These are phyloP conservation scores for Curvularia sp. DNA, from an alignment of 2,329 filamentous ascomycete species.

Conservation along the genomic window DNA sequence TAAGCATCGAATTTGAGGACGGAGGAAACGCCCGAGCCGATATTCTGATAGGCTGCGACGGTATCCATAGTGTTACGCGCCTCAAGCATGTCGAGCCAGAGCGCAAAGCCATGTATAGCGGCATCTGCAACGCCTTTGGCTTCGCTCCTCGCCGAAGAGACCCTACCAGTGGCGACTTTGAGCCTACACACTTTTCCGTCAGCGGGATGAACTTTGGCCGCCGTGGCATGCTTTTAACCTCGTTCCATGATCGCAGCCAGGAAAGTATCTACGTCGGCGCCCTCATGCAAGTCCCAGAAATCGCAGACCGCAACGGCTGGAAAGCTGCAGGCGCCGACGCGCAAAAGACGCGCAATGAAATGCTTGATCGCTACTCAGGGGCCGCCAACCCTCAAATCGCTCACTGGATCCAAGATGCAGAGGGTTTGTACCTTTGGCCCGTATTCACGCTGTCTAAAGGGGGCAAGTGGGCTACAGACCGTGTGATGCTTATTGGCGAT, in stretches of 20 bases:
- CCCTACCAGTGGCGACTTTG: conserved; percentile 25
- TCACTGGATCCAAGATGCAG: conserved; percentile 52
- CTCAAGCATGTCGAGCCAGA: conserved; percentile 56
- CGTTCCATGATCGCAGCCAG: conserved; percentile 48
- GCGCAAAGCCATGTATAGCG: conserved; percentile 53
- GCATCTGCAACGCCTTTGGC: conserved; percentile 57
- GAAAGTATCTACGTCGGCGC: conserved; percentile 55
- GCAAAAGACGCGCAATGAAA: conserved; percentile 52
- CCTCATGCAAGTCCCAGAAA: conserved; percentile 55
- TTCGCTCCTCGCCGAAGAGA: conserved; percentile 50
- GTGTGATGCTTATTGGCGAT: conserved; percentile 56
- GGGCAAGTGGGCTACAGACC: conserved; percentile 56
- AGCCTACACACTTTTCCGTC: conserved; percentile 49
- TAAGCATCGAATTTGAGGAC: conserved; percentile 57
- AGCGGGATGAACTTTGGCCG: conserved; percentile 57
- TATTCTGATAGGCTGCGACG: conserved; percentile 63
- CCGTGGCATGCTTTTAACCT: conserved; percentile 55
- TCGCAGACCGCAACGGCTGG: conserved; percentile 55
- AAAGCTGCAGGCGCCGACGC: conserved; percentile 55
- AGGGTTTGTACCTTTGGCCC: conserved; percentile 57
- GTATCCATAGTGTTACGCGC: conserved; percentile 57
- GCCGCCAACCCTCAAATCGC: conserved; percentile 48
- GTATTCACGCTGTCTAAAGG: conserved; percentile 55
- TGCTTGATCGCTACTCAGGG: conserved; percentile 52
- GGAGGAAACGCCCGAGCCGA: conserved; percentile 57